Conservation (phyloP, 2,329 filamentous ascomycete genomes). For the Phaeosphaeriaceae sp. region DNA sequence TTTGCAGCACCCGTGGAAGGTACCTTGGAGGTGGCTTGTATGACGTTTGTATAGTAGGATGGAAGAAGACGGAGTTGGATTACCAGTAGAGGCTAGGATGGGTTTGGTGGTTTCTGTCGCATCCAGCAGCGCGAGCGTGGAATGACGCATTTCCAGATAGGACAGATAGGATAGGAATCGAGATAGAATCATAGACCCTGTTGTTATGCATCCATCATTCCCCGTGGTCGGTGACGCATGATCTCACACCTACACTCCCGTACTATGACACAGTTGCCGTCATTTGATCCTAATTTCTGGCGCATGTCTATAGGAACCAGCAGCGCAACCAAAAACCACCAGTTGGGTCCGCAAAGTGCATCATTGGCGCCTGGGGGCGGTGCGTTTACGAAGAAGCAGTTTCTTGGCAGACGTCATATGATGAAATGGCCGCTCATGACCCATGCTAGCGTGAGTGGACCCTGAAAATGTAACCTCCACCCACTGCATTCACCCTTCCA, state of each 20-base stretch:
- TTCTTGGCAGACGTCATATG: slow-evolving; percentile 32
- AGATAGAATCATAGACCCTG: slow-evolving; percentile 31
- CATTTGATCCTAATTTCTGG: slow-evolving; percentile 6
- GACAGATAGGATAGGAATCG: slow-evolving; percentile 22
- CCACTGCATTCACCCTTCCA: too few species aligned
- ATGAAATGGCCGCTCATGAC: slow-evolving; percentile 4
- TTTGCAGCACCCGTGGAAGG: slow-evolving; percentile 30
- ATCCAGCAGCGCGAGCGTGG: slow-evolving; percentile 20
- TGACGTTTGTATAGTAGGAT: slow-evolving; percentile 46
- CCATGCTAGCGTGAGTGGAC: slow-evolving; percentile 21
- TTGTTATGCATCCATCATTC: background rate
- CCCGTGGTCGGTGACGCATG: slow-evolving; percentile 4
- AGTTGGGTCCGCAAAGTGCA: slow-evolving; percentile 24
- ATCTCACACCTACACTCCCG: slow-evolving; percentile 11
- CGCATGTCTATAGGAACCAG: slow-evolving; percentile 5
- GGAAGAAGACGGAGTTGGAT: slow-evolving; percentile 12
- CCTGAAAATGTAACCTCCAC: slow-evolving; percentile 21
- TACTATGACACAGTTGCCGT: slow-evolving; percentile 9
- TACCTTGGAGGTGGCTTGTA: slow-evolving; percentile 26
- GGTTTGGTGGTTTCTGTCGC: slow-evolving; percentile 19
- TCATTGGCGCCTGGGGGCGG: slow-evolving; percentile 22
- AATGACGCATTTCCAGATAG: slow-evolving; percentile 31
- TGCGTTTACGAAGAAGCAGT: slow-evolving; percentile 9
- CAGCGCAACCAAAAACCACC: slow-evolving; percentile 3
- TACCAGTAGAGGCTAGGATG: slow-evolving; percentile 13